A percentile compares a stretch with the other conserved stretches of the same genome.
These are phyloP conservation scores for Leptographium lundbergii DNA, from an alignment of 2,329 filamentous ascomycete genomes.

Conservation along the genomic window DNA sequence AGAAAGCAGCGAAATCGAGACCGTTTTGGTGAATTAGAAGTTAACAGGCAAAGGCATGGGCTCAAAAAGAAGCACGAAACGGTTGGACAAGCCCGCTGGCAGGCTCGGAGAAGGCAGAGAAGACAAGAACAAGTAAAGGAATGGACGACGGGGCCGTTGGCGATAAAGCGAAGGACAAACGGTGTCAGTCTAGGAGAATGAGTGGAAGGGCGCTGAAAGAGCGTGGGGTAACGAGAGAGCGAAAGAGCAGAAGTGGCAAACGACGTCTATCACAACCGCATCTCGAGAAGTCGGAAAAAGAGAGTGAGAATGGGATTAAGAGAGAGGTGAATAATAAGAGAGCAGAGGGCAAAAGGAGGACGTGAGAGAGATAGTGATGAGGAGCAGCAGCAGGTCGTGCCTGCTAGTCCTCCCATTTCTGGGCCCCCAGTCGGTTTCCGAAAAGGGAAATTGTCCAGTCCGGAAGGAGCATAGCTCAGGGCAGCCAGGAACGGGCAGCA, in stretches of 20 bases:
- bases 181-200: slow-evolving; percentile 3
- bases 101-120: slow-evolving; percentile 25
- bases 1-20: background rate
- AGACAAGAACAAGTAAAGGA: slow-evolving; percentile 2
- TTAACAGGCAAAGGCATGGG: background rate
- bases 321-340: background rate
- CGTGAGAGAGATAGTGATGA: background rate
- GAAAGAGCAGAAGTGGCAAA: slow-evolving; percentile 1
- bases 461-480: background rate
- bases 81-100: slow-evolving; percentile 46
- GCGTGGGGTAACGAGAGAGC: slow-evolving; percentile 1
- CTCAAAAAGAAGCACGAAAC: slow-evolving; percentile 20
- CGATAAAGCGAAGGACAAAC: background rate
- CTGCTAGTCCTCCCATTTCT: background rate
- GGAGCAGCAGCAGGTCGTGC: background rate
- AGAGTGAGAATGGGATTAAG: background rate
- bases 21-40: background rate
- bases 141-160: slow-evolving; percentile 9
- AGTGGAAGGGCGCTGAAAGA: slow-evolving; percentile 7
- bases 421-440: background rate
- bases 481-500: slow-evolving; percentile 3
- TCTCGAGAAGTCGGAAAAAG: slow-evolving; percentile 2
- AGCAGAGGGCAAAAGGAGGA: background rate
- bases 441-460: background rate
- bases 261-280: slow-evolving; percentile 4